A percentile compares a stretch with the other conserved stretches of the same genome.
Evolutionary conservation across 257 asterid species (phyloP).

Genomic region (Przewalskia tangutica): DNA sequence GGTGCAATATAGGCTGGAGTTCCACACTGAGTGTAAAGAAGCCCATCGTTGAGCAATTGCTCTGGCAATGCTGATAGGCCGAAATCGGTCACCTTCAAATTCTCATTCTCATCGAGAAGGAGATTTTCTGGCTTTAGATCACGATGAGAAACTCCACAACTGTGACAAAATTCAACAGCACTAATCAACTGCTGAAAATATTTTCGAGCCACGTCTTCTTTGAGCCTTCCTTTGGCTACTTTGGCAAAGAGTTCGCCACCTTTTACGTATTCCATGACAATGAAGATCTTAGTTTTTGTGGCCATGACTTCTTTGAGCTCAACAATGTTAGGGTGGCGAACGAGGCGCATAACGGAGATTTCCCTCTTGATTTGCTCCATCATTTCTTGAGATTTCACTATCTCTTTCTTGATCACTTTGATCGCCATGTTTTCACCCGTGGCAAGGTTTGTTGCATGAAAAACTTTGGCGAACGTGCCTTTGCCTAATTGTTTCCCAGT

Average conservation of each 20-base stretch:
- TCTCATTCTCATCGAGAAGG: conserved; percentile 26
- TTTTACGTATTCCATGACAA: conserved; percentile 31
- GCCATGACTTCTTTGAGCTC: conserved; percentile 43
- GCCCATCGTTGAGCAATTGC: conserved; percentile 13
- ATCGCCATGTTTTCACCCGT: conserved; percentile 26
- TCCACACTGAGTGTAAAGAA: conserved; percentile 39
- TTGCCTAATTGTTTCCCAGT: conserved; percentile 27
- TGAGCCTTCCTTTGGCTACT: conserved; percentile 20
- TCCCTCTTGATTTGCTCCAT: conserved; percentile 40
- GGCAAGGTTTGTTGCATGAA: conserved; percentile 16
- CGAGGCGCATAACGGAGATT: conserved; percentile 39
- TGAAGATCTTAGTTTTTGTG: conserved; percentile 27
- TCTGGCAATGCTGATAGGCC: conserved; percentile 32
- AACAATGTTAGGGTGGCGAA: conserved; percentile 37
- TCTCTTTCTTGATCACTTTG: conserved; percentile 33
- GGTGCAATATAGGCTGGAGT: conserved; percentile 39
- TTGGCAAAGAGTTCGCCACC: conserved; percentile 28
- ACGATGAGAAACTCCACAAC: conserved; percentile 34
- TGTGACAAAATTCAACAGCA: conserved; percentile 32
- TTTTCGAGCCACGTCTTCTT: conserved; percentile 25
- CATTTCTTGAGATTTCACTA: conserved; percentile 13
- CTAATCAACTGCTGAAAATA: conserved; percentile 34
- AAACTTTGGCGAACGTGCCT: conserved; percentile 36
- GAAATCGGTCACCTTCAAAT: conserved; percentile 30
- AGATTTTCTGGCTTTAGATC: conserved; percentile 42